Evolutionary conservation across 116 monocot genomes (phyloP), one percentile per base, ranked within the genome.

Genomic region (Posidonia oceanica): DNA sequence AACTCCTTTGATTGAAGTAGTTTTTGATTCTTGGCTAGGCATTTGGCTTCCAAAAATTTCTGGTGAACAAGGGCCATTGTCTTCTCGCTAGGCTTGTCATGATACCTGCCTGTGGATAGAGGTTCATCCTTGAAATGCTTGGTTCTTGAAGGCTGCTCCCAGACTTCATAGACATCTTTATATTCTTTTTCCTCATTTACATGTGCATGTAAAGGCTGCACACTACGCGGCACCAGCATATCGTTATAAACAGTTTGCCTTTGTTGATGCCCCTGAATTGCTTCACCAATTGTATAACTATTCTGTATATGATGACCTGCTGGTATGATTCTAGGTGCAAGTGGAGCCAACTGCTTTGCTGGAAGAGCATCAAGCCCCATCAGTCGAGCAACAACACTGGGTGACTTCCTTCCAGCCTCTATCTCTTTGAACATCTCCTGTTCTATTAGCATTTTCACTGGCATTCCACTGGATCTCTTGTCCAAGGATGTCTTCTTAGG

Each of bases 31-130:
- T 82, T 86, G 7, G 93, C 85, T 4, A 98, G 78, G 7, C 77
- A 80, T 71, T 93, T 92, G 53, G 97, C 97, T 78, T 92, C 98
- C 72, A 84, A 79, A 70, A 98, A 93, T 40, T 98, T 98, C 62
- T 92, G 78, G 15, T 84, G 82, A 59, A 98, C 98, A 69, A 92
- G 79, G 42, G 83, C 84, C 90, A 89, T 89, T 54, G 78, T 85
- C 56, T 70, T 80, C 20, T 87, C 85, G 54, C 68, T 69, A 59
- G 53, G 65, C 52, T 48, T 77, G 8, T 80, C 78, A 29, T 69
- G 36, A 59, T 53, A 73, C 64, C 73, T 75, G 76, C 52, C 80
- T 12, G 53, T 60, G 0, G 39, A 78, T 44, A 22, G 71, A 48
- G 36, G 21, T 44, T 75, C 80, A 44, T 76, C 79, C 21, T 72